These are phyloP conservation scores for Colletotrichum lupini DNA, from an alignment of 2,329 filamentous ascomycete genomes.

Conservation along the genomic window DNA sequence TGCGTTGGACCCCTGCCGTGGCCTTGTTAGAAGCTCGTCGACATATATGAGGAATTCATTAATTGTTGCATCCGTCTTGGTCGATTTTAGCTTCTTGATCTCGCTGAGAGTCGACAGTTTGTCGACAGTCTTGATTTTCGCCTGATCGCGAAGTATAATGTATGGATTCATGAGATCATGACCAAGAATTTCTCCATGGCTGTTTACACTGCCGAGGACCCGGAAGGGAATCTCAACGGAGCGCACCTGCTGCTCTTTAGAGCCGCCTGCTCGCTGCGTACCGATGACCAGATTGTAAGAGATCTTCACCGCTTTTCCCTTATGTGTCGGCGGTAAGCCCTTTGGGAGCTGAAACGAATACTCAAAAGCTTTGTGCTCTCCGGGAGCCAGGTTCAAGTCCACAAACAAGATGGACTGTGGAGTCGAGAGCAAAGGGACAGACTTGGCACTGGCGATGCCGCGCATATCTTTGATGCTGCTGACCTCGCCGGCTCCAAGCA, in stretches of 20 bases:
- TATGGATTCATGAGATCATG: slow-evolving; percentile 97
- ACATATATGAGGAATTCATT: slow-evolving; percentile 82
- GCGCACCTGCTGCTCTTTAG: slow-evolving; percentile 83
- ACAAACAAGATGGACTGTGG: slow-evolving; percentile 97
- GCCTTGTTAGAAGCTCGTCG: slow-evolving; percentile 75
- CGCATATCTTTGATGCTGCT: slow-evolving; percentile 98
- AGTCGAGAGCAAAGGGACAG: slow-evolving; percentile 91
- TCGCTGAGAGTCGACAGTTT: slow-evolving; percentile 40
- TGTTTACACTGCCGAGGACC: slow-evolving; percentile 92
- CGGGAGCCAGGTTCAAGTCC: slow-evolving; percentile 86
- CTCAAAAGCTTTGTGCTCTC: slow-evolving; percentile 87
- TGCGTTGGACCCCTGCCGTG: slow-evolving; percentile 62
- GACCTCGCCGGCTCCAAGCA: slow-evolving; percentile 87
- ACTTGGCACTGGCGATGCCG: slow-evolving; percentile 84
- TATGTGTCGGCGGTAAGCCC: slow-evolving; percentile 90
- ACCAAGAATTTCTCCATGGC: slow-evolving; percentile 86
- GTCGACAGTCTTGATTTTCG: slow-evolving; percentile 69
- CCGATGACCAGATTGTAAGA: slow-evolving; percentile 91
- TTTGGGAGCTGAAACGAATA: slow-evolving; percentile 88
- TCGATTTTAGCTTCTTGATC: slow-evolving; percentile 31
- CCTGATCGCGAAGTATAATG: slow-evolving; percentile 86
- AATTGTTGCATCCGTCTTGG: slow-evolving; percentile 42
- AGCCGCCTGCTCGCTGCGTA: slow-evolving; percentile 84
- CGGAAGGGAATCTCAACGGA: slow-evolving; percentile 95
- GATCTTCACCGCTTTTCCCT: slow-evolving; percentile 94